Base-by-base conservation (phyloP, 73 alveolate genomes). In the Stentor roeselii region DNA sequence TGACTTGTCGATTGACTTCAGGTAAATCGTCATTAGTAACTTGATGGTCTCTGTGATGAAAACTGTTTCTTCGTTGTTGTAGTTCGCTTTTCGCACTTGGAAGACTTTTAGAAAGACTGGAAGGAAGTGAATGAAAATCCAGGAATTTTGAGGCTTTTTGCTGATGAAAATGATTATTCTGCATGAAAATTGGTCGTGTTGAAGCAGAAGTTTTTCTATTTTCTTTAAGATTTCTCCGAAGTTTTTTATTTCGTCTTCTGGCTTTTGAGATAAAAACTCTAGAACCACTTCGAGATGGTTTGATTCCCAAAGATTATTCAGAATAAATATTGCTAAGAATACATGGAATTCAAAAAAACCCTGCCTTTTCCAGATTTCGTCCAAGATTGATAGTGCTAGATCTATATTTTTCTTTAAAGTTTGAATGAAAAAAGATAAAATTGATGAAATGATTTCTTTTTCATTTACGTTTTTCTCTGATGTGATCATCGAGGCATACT, bases 61-160 rank as follows among this genome's bases (percentile, higher is more conserved):
- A 32, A 21, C 37, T 30, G 41, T 67, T 67, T 67, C 80, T 21
- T 67, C n/a, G 2, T n/a, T 67, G 14, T 36, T 21, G 2, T 0
- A 67, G 42, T 67, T 40, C 21, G 21, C 34, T 67, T 67, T 67
- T 40, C 37, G 21, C 37, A 67, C n/a, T 67, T 67, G 80, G 80
- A 67, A 67, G 11, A 67, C 34, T 34, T 36, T 21, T 21, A 67
- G 34, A 21, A 67, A 27, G 34, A 27, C 41, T 27, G 37, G 80
- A 30, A 67, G 11, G 11, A 67, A 67, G 37, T 67, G 41, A 30
- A 21, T 21, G 11, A 67, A 67, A n/a, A 67, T 21, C n/a, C 27
- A 21, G 0, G 80, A 32, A 67, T 21, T 21, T 0, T 50, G 80
- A 21, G 41, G 80, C 50, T 30, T 27, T 67, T 21, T 21, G 34